These are phyloP conservation scores for Globisporangium mamillatum DNA, from an alignment of 352 stramenopile species.

Conservation along the genomic window DNA sequence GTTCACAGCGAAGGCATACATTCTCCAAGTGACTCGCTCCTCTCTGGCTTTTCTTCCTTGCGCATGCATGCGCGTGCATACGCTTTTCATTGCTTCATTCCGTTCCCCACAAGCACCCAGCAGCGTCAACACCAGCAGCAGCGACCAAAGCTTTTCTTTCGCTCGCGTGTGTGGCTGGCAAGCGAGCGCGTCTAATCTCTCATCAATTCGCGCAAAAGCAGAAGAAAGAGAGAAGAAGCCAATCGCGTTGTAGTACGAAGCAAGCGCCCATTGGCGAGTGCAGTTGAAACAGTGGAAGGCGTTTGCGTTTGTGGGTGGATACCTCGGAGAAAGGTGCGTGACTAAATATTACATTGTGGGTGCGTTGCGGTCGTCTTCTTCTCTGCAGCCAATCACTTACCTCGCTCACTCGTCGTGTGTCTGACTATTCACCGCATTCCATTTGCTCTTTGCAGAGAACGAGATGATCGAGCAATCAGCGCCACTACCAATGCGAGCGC, in stretches of 20 bases:
- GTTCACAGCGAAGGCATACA: not conserved
- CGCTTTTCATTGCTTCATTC: not conserved
- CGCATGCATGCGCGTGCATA: not conserved
- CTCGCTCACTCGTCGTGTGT: not conserved
- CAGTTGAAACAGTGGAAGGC: no score
- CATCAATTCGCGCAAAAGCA: not conserved
- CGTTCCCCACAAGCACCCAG: not conserved
- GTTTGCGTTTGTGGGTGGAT: no score
- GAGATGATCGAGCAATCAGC: not conserved
- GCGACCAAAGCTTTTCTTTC: not conserved
- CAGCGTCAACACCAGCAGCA: not conserved
- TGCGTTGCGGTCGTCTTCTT: not conserved
- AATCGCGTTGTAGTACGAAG: not conserved
- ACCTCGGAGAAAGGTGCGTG: not conserved
- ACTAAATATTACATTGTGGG: conserved; percentile 1
- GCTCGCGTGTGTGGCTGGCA: not conserved
- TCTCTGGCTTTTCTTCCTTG: conserved; percentile 4
- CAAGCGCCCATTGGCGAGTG: not conserved
- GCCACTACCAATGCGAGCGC: not conserved
- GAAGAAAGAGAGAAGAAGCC: not conserved
- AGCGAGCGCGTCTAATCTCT: not conserved
- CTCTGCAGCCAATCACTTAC: not conserved
- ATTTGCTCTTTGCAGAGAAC: not conserved
- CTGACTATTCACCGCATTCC: not conserved
- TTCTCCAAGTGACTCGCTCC: conserved; percentile 8